Evolutionary conservation across 2,329 filamentous ascomycete genomes (phyloP), one percentile per base, ranked within the genome.

Genomic region (Colletotrichum agaves): DNA sequence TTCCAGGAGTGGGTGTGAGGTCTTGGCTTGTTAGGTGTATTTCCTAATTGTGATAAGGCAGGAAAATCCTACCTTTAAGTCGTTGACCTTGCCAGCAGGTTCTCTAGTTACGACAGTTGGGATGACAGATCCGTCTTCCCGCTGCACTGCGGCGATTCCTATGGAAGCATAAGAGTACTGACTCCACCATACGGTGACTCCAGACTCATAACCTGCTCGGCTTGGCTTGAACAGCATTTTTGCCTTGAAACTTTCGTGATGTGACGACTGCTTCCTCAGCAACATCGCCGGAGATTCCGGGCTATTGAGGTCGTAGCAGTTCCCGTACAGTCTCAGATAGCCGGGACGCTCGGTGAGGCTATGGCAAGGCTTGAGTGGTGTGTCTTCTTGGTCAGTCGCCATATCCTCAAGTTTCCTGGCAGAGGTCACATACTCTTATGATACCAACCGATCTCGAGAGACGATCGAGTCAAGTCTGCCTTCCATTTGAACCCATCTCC

Each of bases 141-240:
- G 37, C 47, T 73, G 72, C 4, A 71, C 62, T 1, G 74, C 60
- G 3, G 73, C 73, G 1, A 80, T 47, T 21, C 76, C 76, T 13
- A 77, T 71, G 0, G 76, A 72, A 6, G 76, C 75, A 44, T 78
- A 78, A 0, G 79, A 80, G 61, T 76, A 79, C 8, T 85, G 82
- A 50, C 82, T 87, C 83, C 84, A 87, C 81, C 84, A 88, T 0
- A 88, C 72, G 0, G 84, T 83, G 0, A 83, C 76, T 0, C 87
- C 86, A 0, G 86, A 85, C 75, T 88, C 86, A 3, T 82, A 81
- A 1, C 80, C 76, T 4, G 73, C 47, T 3, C 77, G 77, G 0
- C 73, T 76, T 0, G 85, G 84, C 0, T 75, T 71, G 67, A 88
- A 89, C 0, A 79, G 76, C 12, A 88, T 72, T 2, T 74, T 78